Evolutionary conservation across 2,329 filamentous ascomycete genomes (phyloP).

Genomic region (Chaetomium strumarium): DNA sequence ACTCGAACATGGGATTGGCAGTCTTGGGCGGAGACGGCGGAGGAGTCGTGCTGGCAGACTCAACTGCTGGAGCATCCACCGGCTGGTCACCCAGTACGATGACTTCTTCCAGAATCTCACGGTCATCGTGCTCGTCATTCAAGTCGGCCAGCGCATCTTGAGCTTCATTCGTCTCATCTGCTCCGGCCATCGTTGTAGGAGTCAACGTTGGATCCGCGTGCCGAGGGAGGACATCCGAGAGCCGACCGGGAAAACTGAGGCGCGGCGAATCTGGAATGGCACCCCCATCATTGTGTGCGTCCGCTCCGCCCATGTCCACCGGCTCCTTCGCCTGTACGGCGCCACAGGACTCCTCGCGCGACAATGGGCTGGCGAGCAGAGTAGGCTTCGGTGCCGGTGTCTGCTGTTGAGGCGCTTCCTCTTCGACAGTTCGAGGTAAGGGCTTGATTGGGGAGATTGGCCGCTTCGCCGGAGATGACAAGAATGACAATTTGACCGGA

Average conservation of each 20-base stretch:
- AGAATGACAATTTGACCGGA: conserved; percentile 41
- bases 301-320: conserved; percentile 17
- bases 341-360: background rate
- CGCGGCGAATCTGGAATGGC: conserved; percentile 25
- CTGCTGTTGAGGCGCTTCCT: conserved; percentile 8
- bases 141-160: background rate
- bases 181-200: conserved; percentile 4
- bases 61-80: background rate
- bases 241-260: conserved; percentile 31
- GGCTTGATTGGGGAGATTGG: conserved; percentile 21
- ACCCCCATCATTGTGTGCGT: conserved; percentile 16
- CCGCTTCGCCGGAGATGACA: conserved; percentile 37
- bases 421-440: conserved; percentile 19
- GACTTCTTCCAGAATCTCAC: background rate
- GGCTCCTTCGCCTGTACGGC: background rate
- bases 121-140: background rate
- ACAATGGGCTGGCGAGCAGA: conserved; percentile 24
- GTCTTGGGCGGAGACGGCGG: conserved; percentile 28
- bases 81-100: conserved; percentile 18
- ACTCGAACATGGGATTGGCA: conserved; percentile 33
- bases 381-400: conserved; percentile 35
- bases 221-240: conserved; percentile 35
- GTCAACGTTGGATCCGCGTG: conserved; percentile 25
- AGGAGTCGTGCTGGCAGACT: conserved; percentile 25
- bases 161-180: background rate